Conservation (phyloP, 805 yeast genomes). For the Schwanniomyces vanrijiae region DNA sequence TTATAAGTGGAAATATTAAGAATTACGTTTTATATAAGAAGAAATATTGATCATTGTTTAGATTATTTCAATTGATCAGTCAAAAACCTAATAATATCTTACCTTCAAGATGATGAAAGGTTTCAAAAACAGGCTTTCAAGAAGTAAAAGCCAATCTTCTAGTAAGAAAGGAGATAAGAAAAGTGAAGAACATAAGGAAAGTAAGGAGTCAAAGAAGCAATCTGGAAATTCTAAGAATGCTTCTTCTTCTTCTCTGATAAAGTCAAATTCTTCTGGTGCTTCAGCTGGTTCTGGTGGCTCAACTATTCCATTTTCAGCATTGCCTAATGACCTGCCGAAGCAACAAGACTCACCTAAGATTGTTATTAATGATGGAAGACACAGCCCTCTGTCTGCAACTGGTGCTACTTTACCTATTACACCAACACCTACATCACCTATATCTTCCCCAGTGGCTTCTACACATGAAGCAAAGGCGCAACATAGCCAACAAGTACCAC, state of each 20-base stretch:
- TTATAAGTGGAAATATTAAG: neutral
- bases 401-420: conserved; percentile 21
- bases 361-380: conserved; percentile 14
- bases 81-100: neutral
- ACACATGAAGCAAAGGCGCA: conserved; percentile 8
- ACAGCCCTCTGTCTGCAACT: conserved; percentile 4
- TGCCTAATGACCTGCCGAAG: conserved; percentile 17
- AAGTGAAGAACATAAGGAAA: conserved; percentile 28
- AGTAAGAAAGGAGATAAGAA: conserved; percentile 37
- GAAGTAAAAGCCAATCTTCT: conserved; percentile 38
- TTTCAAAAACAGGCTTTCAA: conserved; percentile 44
- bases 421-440: conserved; percentile 9
- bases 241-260: conserved; percentile 15
- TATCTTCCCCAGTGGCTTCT: neutral
- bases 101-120: conserved; percentile 44
- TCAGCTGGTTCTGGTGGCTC: conserved; percentile 10
- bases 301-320: conserved; percentile 3
- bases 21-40: neutral
- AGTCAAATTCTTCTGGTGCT: conserved; percentile 28
- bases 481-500: conserved; percentile 20
- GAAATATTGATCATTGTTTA: neutral
- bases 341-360: conserved; percentile 20
- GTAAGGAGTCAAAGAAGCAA: conserved; percentile 17
- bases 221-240: conserved; percentile 9
- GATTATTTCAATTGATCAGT: neutral